phyloP scores from a whole-genome alignment of 1,284 basidiomycete genomes.

The Farysia itapuensis region DNA sequence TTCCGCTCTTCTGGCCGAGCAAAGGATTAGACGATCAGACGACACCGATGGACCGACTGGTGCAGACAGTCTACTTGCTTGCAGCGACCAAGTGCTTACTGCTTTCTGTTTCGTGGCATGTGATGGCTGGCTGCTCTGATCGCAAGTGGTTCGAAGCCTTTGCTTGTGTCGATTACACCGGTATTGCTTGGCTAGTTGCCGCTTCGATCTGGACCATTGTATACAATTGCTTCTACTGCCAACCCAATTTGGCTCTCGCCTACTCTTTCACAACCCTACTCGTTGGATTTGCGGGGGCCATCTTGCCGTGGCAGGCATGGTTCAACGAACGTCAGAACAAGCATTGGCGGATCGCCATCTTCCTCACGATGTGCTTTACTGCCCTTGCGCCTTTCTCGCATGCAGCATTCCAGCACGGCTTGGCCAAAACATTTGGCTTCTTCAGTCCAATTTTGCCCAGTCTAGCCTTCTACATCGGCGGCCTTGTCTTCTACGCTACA shows the following conservation, averaged over 20 bases:
- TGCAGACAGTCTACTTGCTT: constrained; percentile 55
- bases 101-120: constrained; percentile 56
- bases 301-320: constrained; percentile 57
- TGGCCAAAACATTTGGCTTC: constrained; percentile 42
- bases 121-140: constrained; percentile 57
- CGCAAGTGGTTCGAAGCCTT: constrained; percentile 54
- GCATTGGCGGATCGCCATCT: constrained; percentile 48
- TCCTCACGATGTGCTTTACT: constrained; percentile 54
- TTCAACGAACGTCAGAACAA: constrained; percentile 56
- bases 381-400: constrained; percentile 54
- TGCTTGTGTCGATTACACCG: constrained; percentile 58
- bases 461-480: constrained; percentile 47
- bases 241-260: constrained; percentile 52
- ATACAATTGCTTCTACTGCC: constrained; percentile 60
- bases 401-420: constrained; percentile 51
- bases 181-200: constrained; percentile 58
- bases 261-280: constrained; percentile 50
- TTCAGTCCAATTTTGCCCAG: constrained; percentile 55
- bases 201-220: constrained; percentile 55
- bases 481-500: constrained; percentile 52
- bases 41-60: constrained; percentile 54
- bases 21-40: constrained; percentile 51
- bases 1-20: constrained; percentile 53
- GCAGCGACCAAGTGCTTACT: constrained; percentile 57
- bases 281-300: constrained; percentile 49